Base-by-base conservation (phyloP, 345 rosid genomes). In the Anastatica hierochuntica region DNA sequence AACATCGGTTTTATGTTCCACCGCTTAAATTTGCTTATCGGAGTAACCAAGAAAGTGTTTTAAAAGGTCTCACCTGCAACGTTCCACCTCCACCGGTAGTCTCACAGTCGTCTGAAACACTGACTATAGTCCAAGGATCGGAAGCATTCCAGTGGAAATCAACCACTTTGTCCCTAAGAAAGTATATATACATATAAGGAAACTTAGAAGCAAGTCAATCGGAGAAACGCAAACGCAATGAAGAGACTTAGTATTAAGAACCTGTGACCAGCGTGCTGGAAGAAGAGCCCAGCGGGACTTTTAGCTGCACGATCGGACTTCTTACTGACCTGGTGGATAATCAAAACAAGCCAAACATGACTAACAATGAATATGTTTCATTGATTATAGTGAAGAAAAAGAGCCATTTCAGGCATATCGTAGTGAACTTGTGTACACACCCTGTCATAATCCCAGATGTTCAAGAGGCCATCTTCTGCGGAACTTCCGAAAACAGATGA, bases 81-180 rank as follows among this genome's bases (percentile, higher is more conserved):
- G 98, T 90, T 16, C 98, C 96, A 3, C 98, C 98, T 53, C 96
- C 98, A 42, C 96, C 96, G 11, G 87, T 83, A 14, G 80, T 69
- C 23, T 84, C 96, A 68, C 98, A 90, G 74, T 90, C 98, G 74
- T 90, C 98, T 9, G 98, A 90, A 11, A 90, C 98, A 55, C 95
- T 90, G 16, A 87, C 96, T 63, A 90, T 56, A 5, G 96, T 90
- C 98, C 98, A 90, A 10, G 98, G 95, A 69, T 90, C 96, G 14
- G 77, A 64, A 7, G 81, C 47, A 57, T 87, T 84, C 96, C 89
- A 90, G 69, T 90, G 98, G 69, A 87, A 87, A 68, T 90, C 98
- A 13, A 90, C 95, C 10, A 90, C 92, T 60, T 90, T 90, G 78
- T 90, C 98, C 82, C 98, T 90, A 41, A 33, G 16, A 61, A 14